Evolutionary conservation across 306 rosid species (phyloP), one percentile per base, ranked within the genome.

Genomic region (Gynostemma pentaphyllum): DNA sequence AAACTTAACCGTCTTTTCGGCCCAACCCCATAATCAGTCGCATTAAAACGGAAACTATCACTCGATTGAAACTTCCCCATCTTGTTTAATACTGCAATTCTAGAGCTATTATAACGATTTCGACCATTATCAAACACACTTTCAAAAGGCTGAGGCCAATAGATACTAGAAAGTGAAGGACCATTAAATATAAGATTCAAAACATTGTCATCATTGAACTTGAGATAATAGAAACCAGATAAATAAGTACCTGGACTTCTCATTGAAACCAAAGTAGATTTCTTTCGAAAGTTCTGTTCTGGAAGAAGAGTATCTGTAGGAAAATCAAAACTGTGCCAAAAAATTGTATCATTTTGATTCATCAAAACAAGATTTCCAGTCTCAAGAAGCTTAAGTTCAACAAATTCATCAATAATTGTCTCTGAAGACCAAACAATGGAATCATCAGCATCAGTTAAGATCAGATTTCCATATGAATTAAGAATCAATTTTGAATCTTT

Each of bases 271-370:
- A 73, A 67, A 8, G 50, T 16, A 2, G 78, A 44, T 28, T 37
- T 13, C 49, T 74, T 71, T 1, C 68, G 64, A 7, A 76, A 53
- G 12, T 0, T 50, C 51, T 79, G 87, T 6, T 45, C 64, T 0
- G 87, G 84, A 64, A 82, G 75, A 1, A 82, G 76, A 2, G 84
- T 79, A 42, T 82, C 73, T 0, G 76, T 79, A 0, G 87, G 87
- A 9, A 39, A 50, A 27, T 76, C 73, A 67, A 79, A 79, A 30
- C 82, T 82, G 68, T 76, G 68, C 84, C 87, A 79, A 19, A 76
- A 24, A 14, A 39, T 0, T 0, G 4, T 4, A 7, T 70, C 80
- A 14, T 16, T 13, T n/a, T 4, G 8, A 13, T 74, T 34, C 3
- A 14, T 16, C 13, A 81, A 51, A 7, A 81, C 71, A 5, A 80